phyloP scores from a whole-genome alignment of 225 moss, liverwort and hornwort species.

The Rhytidiadelphus loreus region DNA sequence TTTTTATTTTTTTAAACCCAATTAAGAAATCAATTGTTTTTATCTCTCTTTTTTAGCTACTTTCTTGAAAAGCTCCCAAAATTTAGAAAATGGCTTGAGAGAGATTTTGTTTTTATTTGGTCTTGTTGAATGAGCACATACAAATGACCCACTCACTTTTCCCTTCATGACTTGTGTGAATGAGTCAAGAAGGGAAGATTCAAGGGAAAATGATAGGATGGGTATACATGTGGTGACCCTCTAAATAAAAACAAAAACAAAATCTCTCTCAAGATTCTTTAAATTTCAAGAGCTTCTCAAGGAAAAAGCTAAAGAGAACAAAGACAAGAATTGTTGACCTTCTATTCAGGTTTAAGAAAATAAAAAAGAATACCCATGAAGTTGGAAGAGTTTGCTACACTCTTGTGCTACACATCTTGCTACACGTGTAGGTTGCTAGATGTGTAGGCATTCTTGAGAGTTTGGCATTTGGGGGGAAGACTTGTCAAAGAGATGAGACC shows the following conservation, averaged over 20 bases:
- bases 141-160: not conserved
- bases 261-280: not conserved
- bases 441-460: accelerated
- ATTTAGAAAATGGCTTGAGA: not conserved
- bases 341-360: not conserved
- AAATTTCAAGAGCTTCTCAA: not conserved
- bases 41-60: not conserved
- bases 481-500: not conserved
- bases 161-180: not conserved
- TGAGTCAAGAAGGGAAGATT: not conserved
- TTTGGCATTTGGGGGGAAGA: accelerated
- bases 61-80: not conserved
- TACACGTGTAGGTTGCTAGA: no score
- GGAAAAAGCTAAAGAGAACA: not conserved
- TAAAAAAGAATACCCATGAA: not conserved
- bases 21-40: not conserved
- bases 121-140: not conserved
- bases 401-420: no score
- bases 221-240: accelerated
- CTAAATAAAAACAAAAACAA: not conserved
- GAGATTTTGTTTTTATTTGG: not conserved
- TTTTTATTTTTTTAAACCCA: not conserved
- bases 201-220: not conserved
- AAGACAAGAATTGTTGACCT: not conserved
- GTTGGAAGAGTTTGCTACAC: not conserved